phyloP scores from a whole-genome alignment of 2,329 filamentous ascomycete species.

The Colletotrichum higginsianum region DNA sequence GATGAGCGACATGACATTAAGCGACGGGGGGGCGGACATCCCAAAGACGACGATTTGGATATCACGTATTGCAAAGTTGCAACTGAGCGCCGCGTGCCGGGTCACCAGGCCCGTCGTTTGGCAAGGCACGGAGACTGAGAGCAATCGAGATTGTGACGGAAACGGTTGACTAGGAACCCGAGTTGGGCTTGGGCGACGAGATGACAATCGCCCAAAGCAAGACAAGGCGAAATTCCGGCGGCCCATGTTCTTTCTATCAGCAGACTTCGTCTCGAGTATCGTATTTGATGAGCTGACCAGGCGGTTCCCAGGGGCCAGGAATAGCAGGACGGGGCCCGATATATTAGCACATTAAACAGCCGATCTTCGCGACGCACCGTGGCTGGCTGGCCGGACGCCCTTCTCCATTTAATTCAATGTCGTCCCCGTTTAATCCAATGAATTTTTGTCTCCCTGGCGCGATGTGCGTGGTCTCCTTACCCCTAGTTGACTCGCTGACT shows the following conservation, averaged over 20 bases:
- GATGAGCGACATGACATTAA: slow-evolving; percentile 12
- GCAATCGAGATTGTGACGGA: not conserved
- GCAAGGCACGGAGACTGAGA: too few relatives aligned
- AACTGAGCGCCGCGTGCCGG: slow-evolving; percentile 25
- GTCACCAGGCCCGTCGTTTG: not conserved
- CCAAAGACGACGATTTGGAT: slow-evolving; percentile 10
- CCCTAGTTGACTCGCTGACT: not conserved
- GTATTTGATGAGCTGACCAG: slow-evolving; percentile 25
- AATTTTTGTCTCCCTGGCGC: slow-evolving; percentile 25
- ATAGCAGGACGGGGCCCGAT: not conserved
- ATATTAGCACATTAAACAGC: slow-evolving; percentile 19
- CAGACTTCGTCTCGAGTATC: slow-evolving; percentile 11
- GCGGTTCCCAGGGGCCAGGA: slow-evolving; percentile 5
- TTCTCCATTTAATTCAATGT: not conserved
- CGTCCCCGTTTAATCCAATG: slow-evolving; percentile 5
- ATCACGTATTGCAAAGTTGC: slow-evolving; percentile 8
- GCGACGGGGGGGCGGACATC: slow-evolving; percentile 20
- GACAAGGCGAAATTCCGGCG: slow-evolving; percentile 1
- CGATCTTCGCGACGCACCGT: slow-evolving; percentile 21
- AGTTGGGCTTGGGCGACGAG: slow-evolving; percentile 14
- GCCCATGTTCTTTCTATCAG: slow-evolving; percentile 5
- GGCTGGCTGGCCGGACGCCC: slow-evolving; percentile 29
- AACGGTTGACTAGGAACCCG: not conserved
- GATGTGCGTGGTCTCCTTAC: not conserved
- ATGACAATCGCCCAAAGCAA: slow-evolving; percentile 17